Evolutionary conservation across 2,329 filamentous ascomycete species (phyloP), one percentile per base, ranked within the genome.

Genomic region (Cadophora sp.): DNA sequence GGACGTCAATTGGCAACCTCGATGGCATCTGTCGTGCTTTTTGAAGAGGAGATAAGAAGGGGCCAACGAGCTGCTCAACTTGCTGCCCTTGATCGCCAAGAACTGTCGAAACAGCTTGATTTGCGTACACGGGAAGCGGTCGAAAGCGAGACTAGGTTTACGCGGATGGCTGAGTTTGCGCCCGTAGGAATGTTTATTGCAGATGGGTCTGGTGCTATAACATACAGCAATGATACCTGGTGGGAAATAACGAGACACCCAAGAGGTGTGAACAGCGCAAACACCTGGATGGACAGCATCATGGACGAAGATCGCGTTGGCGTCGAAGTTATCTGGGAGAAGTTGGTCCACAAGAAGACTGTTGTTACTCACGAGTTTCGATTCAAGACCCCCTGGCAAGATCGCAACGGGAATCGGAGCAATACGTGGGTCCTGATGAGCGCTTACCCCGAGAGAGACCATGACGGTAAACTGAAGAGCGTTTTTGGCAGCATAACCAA

Each of bases 141-240:
- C 50, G 87, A 90, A 73, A 88, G 88, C 75, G 92, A 96, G 76
- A 89, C 91, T 39, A 90, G 90, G 66, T 96, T 96, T 76, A 93
- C 91, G 0, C 85, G 91, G 53, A 94, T 96, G 91, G 91, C 92
- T 2, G 92, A 94, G 75, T 92, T 93, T 70, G 91, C 91, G 0
- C 92, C 92, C 0, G 92, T 94, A 1, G 93, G 92, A 33, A 90
- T 96, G 80, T 95, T 95, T 76, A 94, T 96, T 71, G 91, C 91
- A n/a, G 86, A 93, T 74, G 83, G 86, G 0, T 78, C 83, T 48
- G 92, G 93, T 3, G 81, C 85, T 27, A 91, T 96, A 72, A 91
- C 86, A 11, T 96, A 93, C 76, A 92, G 89, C 76, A 96, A 96
- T 76, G 91, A 94, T 69, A 92, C 91, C 75, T 96, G 87, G 86